Evolutionary conservation across 2,329 filamentous ascomycete genomes (phyloP), one percentile per base, ranked within the genome.

Genomic region (Dactylellina parvicollis): DNA sequence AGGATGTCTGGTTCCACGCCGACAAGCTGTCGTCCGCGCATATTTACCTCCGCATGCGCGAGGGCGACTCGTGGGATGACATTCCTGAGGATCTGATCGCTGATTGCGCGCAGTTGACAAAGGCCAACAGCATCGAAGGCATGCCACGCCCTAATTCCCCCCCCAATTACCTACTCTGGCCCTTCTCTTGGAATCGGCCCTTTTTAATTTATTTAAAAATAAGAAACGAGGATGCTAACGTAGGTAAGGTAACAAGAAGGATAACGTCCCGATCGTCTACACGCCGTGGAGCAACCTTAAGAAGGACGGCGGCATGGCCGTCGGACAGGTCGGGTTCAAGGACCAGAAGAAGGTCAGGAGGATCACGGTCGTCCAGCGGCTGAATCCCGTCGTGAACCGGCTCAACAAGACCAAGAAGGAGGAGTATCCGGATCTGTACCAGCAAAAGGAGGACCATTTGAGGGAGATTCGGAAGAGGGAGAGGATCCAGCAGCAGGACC

Each of bases 81-180:
- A 92, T 99, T 70, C 88, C 91, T 0, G 79, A 87, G 74, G 86
- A 87, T 2, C 85, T 99, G 26, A 80, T 99, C 71, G 87, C 85
- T 76, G 95, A 99, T 81, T 92, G 95, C 78, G 95, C 91, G n/a
- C 95, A 99, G 81, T 85, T 99, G 78, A 99, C 95, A 66, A 99
- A 99, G 83, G 95, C 95, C 75, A 99, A 99, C 83, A 97, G 92
- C 67, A 99, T 99, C 78, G 95, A 99, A 84, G 95, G 91, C 90
- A 79, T 74, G 80, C 75, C 60, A 49, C 56, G 24, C 49, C 22
- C 47, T 20, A 38, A 30, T n/a, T 26, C n/a, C 26, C n/a, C 18
- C 30, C 14, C n/a, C 22, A 14, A 24, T 20, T 14, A 7, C 12
- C 34, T 38, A 7, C 12, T 24, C n/a, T 59, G 10, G 22, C 20